Evolutionary conservation across 2,329 filamentous ascomycete genomes (phyloP).

Genomic region (Alternaria sp.): DNA sequence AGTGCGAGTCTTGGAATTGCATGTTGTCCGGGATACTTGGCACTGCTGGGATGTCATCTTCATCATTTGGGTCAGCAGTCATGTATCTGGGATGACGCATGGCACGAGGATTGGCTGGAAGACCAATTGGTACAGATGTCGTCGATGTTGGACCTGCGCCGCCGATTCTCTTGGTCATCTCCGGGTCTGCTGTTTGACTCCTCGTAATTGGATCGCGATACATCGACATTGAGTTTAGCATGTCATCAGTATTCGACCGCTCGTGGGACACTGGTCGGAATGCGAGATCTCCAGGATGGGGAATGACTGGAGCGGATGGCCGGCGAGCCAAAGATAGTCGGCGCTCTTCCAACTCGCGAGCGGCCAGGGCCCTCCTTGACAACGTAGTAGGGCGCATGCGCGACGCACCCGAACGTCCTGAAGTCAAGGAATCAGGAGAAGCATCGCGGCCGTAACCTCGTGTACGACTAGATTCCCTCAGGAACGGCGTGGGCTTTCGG

Average conservation of each 20-base stretch:
- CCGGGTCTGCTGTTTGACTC: slow-evolving; percentile 71
- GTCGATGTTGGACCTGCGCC: slow-evolving; percentile 51
- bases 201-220: slow-evolving; percentile 55
- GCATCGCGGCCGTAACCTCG: slow-evolving; percentile 42
- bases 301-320: slow-evolving; percentile 79
- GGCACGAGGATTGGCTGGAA: slow-evolving; percentile 90
- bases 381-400: slow-evolving; percentile 37
- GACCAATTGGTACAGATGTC: slow-evolving; percentile 68
- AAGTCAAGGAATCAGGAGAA: slow-evolving; percentile 46
- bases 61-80: slow-evolving; percentile 61
- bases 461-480: slow-evolving; percentile 42
- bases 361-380: slow-evolving; percentile 57
- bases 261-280: slow-evolving; percentile 43
- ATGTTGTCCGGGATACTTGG: slow-evolving; percentile 62
- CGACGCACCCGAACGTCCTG: slow-evolving; percentile 37
- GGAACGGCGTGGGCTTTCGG: slow-evolving; percentile 36
- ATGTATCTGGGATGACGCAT: slow-evolving; percentile 82
- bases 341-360: slow-evolving; percentile 86
- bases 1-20: slow-evolving; percentile 32
- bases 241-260: slow-evolving; percentile 51
- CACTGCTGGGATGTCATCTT: slow-evolving; percentile 60
- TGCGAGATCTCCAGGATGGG: slow-evolving; percentile 68
- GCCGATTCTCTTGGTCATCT: slow-evolving; percentile 48
- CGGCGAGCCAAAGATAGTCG: slow-evolving; percentile 78
- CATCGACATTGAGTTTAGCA: slow-evolving; percentile 43